Evolutionary conservation across 495 filamentous ascomycete genomes (phyloP).

Genomic region (Hypoxylon lienhwacheense): DNA sequence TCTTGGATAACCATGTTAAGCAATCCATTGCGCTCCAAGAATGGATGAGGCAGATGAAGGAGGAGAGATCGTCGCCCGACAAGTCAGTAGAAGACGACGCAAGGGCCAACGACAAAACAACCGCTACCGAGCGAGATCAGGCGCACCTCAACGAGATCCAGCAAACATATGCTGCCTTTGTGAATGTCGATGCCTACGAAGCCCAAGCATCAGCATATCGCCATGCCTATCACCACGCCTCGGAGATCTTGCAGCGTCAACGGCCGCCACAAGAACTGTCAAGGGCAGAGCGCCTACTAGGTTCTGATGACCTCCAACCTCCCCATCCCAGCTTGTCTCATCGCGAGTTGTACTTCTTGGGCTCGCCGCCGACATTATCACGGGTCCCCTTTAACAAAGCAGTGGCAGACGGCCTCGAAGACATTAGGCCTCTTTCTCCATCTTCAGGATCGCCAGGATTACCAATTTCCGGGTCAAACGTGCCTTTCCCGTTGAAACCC

Average conservation of each 20-base stretch:
- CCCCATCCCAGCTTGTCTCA: not conserved
- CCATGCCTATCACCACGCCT: constrained; percentile 6
- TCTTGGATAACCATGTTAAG: constrained; percentile 12
- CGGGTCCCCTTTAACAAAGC: constrained; percentile 19
- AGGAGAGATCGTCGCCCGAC: constrained; percentile 4
- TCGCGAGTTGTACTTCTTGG: constrained; percentile 9
- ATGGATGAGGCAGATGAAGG: constrained; percentile 18
- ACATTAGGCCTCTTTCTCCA: not conserved
- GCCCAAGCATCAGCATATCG: constrained; percentile 10
- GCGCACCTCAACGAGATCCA: constrained; percentile 20
- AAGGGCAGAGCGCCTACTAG: constrained; percentile 19
- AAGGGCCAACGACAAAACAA: not conserved
- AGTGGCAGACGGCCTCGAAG: constrained; percentile 10
- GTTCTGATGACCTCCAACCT: constrained; percentile 4
- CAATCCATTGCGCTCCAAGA: constrained; percentile 22
- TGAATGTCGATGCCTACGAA: constrained; percentile 11
- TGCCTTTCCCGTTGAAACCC: not conserved
- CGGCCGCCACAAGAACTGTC: constrained; percentile 4
- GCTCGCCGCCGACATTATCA: constrained; percentile 1
- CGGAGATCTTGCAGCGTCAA: not conserved
- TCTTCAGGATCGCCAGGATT: not conserved
- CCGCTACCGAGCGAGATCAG: constrained; percentile 1
- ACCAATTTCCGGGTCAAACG: not conserved
- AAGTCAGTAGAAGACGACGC: not conserved
- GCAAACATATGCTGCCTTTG: constrained; percentile 15